Evolutionary conservation across 148 eudicot genomes (phyloP), one percentile per base, ranked within the genome.

Genomic region (Arctostaphylos glauca): DNA sequence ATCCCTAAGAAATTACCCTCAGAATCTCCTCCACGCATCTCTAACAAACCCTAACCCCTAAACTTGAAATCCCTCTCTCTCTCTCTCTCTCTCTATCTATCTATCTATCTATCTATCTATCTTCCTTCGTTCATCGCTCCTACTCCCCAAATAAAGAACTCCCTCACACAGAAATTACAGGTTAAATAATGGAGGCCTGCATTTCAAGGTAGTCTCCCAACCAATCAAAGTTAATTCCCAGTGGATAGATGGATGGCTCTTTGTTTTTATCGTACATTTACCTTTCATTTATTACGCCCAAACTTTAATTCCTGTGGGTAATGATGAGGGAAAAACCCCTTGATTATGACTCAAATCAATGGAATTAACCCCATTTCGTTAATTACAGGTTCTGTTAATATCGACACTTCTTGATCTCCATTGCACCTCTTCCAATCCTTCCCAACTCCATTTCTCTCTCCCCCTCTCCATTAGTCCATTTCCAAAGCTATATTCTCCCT

Each of bases 121-220:
- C 38, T 31, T 31, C 38, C 67, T 48, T 14, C 21, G 16, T 75
- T 14, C 4, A 53, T 56, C n/a, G 0, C 41, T 14, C 55, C 19
- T 14, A 46, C 23, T 49, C 76, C 76, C 62, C 72, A 67, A 74
- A 74, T 55, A 48, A 70, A 68, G n/a, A 74, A 54, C 70, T 50
- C 59, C 80, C 78, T 21, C 86, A 25, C 78, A 31, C 86, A 25
- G 16, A 19, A 75, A 8, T 81, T n/a, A 59, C 49, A 16, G 80
- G 75, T 18, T 54, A 78, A 60, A 79, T 50, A 84, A 81, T 80
- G 76, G 66, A 72, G 83, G 72, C 66, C 87, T 83, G 72, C 31
- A 74, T 21, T 53, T 46, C 81, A 31, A 71, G 50, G 70, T 23
- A 23, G 54, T 10, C 76, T 70, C 49, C 71, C 81, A 76, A 82